phyloP scores from a whole-genome alignment of 2,329 filamentous ascomycete species.

The Triangularia setosa region DNA sequence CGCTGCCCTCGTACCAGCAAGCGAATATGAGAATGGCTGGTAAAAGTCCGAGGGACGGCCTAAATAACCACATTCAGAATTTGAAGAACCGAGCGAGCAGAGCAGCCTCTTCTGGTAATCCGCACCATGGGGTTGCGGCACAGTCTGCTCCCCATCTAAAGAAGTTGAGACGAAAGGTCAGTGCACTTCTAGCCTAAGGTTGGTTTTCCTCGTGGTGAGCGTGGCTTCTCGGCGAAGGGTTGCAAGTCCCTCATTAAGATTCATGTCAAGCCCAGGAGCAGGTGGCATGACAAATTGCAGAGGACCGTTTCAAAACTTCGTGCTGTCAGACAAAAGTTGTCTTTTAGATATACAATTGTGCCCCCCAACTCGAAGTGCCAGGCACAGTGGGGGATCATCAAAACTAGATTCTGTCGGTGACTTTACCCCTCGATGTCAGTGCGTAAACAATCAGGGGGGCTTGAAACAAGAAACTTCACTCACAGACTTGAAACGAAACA shows the following conservation, averaged over 20 bases:
- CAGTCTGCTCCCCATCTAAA: neutral
- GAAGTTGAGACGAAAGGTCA: neutral
- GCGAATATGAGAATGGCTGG: neutral
- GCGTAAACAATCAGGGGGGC: conserved; percentile 13
- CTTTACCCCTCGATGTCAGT: conserved; percentile 11
- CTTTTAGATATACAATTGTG: neutral
- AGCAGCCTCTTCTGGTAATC: neutral
- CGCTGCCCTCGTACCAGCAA: neutral
- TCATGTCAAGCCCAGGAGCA: neutral
- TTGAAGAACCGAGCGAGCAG: neutral
- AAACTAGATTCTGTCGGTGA: neutral
- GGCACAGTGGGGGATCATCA: neutral
- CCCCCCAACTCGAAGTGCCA: neutral
- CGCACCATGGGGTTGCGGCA: neutral
- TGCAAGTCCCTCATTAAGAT: neutral
- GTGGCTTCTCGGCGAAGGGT: neutral
- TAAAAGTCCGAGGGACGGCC: neutral
- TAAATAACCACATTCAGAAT: neutral
- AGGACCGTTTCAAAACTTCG: neutral
- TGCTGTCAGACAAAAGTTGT: neutral
- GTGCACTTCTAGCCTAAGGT: neutral
- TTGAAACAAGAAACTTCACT: conserved; percentile 14
- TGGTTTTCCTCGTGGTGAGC: neutral
- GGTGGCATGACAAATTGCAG: neutral
- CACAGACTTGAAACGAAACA: conserved; percentile 22